These are phyloP conservation scores for Ploettnerulaceae sp. DNA, from an alignment of 2,329 filamentous ascomycete species.

Conservation along the genomic window DNA sequence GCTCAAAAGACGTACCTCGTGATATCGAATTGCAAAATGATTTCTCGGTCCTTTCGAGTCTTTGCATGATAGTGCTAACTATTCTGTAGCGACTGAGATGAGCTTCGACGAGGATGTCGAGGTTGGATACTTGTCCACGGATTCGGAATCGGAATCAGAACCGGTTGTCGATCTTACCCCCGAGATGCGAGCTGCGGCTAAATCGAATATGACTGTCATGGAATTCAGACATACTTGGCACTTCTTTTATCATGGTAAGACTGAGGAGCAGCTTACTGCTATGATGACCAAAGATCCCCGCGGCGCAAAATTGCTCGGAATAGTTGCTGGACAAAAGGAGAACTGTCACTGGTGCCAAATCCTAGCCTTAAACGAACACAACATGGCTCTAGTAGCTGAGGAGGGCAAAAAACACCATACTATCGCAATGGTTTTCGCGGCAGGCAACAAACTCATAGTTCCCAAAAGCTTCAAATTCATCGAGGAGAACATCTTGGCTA, in stretches of 20 bases:
- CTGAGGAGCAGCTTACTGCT: too few relatives aligned
- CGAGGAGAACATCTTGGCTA: constrained; percentile 51
- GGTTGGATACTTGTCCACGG: too few relatives aligned
- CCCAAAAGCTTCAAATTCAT: constrained; percentile 67
- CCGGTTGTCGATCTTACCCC: background rate
- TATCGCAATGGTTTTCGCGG: constrained; percentile 60
- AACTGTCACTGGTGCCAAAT: constrained; percentile 61
- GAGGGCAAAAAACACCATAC: constrained; percentile 44
- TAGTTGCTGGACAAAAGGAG: constrained; percentile 36
- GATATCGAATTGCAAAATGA: too few relatives aligned
- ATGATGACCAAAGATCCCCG: too few relatives aligned
- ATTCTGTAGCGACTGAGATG: too few relatives aligned
- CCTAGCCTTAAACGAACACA: constrained; percentile 47
- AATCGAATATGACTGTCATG: constrained; percentile 1
- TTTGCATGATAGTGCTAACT: too few relatives aligned
- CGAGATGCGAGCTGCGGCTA: too few relatives aligned
- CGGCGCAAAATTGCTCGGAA: too few relatives aligned
- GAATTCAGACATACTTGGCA: constrained; percentile 3
- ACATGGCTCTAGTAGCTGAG: too few relatives aligned
- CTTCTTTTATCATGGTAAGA: constrained; percentile 7
- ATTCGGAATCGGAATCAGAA: too few relatives aligned
- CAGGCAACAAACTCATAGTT: constrained; percentile 47
- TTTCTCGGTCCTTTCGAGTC: too few relatives aligned
- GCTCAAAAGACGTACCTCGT: too few relatives aligned
- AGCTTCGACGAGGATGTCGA: background rate